These are phyloP conservation scores for Fonsecaea monophora DNA, from an alignment of 2,329 filamentous ascomycete species.

Conservation along the genomic window DNA sequence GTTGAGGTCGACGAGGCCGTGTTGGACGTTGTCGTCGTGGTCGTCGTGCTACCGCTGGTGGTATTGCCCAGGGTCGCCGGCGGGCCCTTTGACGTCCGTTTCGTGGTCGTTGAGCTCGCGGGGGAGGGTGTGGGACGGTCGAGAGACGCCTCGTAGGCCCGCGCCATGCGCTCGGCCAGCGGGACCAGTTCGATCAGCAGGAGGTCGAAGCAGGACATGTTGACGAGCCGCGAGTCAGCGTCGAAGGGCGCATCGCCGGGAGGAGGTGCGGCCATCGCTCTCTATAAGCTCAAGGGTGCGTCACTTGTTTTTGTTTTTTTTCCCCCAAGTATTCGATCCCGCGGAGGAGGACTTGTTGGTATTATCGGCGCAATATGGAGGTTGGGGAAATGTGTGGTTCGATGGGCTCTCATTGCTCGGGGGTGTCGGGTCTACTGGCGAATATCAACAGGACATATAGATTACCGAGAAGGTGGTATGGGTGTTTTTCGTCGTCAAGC, in stretches of 20 bases:
- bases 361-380: neutral
- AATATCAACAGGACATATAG: neutral
- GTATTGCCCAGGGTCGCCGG: constrained; percentile 2
- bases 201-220: constrained; percentile 87
- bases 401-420: constrained; percentile 1
- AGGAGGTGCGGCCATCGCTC: constrained; percentile 20
- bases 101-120: constrained; percentile 17
- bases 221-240: constrained; percentile 66
- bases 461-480: neutral
- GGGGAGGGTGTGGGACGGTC: constrained; percentile 30
- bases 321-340: neutral
- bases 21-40: neutral
- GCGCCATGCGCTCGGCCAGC: constrained; percentile 84
- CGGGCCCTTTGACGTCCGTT: constrained; percentile 15
- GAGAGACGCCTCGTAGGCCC: constrained; percentile 45
- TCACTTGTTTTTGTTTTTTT: neutral
- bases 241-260: constrained; percentile 16
- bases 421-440: neutral
- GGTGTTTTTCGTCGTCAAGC: neutral
- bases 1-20: neutral
- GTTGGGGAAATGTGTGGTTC: neutral
- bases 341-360: neutral
- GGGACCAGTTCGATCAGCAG: constrained; percentile 96
- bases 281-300: neutral
- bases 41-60: constrained; percentile 21